These are phyloP conservation scores for Aspergillus ruber DNA, from an alignment of 2,329 filamentous ascomycete species.

Conservation along the genomic window DNA sequence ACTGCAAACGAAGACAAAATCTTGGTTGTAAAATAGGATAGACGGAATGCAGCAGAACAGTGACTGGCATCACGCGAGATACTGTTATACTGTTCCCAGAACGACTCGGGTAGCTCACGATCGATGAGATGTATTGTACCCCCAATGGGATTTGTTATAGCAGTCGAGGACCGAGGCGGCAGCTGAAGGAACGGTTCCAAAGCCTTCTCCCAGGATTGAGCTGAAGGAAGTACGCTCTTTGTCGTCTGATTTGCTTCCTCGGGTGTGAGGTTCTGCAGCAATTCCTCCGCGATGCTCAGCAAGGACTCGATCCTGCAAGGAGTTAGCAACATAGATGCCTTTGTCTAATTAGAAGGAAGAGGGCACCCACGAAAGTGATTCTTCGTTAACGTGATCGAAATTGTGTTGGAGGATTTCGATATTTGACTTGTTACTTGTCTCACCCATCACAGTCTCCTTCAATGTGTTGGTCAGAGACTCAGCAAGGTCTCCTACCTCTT, in stretches of 20 bases:
- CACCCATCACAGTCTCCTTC: conserved; percentile 31
- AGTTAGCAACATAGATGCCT: neutral
- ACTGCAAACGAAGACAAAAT: conserved; percentile 46
- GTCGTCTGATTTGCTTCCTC: conserved; percentile 22
- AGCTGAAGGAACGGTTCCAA: conserved; percentile 47
- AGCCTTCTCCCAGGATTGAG: conserved; percentile 59
- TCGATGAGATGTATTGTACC: conserved; percentile 62
- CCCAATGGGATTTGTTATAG: conserved; percentile 66
- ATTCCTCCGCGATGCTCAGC: conserved; percentile 47
- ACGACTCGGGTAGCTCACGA: conserved; percentile 18
- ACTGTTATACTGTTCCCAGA: conserved; percentile 19
- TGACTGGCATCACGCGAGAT: conserved; percentile 60
- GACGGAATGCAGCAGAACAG: conserved; percentile 65
- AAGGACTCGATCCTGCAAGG: conserved; percentile 49
- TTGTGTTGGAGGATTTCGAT: conserved; percentile 49
- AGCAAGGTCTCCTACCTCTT: conserved; percentile 42
- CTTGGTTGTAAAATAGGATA: conserved; percentile 63
- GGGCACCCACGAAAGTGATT: conserved; percentile 41
- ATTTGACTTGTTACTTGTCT: conserved; percentile 40
- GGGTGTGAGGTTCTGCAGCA: conserved; percentile 31
- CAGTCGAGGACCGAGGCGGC: conserved; percentile 51
- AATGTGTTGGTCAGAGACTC: conserved; percentile 28
- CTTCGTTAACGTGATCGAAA: conserved; percentile 38
- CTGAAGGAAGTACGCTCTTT: conserved; percentile 56
- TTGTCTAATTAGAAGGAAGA: neutral